These are phyloP conservation scores for Picea abies DNA, from an alignment of 83 land plant species.

Conservation along the genomic window DNA sequence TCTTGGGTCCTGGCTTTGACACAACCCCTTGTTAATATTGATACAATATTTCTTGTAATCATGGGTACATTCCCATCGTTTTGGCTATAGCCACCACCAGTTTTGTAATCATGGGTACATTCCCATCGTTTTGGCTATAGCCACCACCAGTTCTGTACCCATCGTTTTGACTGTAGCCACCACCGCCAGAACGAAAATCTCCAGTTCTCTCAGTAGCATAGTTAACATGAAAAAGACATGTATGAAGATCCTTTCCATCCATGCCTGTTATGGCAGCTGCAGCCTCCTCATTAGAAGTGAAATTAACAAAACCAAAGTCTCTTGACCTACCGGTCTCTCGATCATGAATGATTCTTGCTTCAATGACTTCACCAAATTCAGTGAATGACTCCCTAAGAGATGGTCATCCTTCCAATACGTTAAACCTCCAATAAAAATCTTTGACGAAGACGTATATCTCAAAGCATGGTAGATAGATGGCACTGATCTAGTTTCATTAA, in stretches of 20 bases:
- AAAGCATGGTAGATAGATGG: too few relatives aligned
- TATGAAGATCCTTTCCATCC: conserved; percentile 67
- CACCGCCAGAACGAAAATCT: conserved; percentile 20
- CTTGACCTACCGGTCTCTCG: conserved; percentile 58
- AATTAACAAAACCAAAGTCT: conserved; percentile 70
- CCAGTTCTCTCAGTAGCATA: conserved; percentile 47
- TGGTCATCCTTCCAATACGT: conserved; percentile 9
- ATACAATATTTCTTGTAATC: too few relatives aligned
- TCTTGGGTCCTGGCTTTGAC: too few relatives aligned
- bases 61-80: too few relatives aligned
- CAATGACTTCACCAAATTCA: conserved; percentile 13
- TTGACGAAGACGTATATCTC: not conserved
- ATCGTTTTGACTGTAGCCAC: not conserved
- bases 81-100: too few relatives aligned
- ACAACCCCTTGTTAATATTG: too few relatives aligned
- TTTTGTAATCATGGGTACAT: too few relatives aligned
- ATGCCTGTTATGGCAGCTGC: conserved; percentile 44
- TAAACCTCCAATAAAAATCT: conserved; percentile 10
- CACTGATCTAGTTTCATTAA: too few relatives aligned
- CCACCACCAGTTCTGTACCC: conserved; percentile 18
- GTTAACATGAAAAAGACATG: conserved; percentile 38
- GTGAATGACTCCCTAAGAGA: conserved; percentile 12
- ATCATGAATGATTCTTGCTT: conserved; percentile 60
- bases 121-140: not conserved
- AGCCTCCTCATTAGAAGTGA: conserved; percentile 41